A percentile compares a stretch with the other conserved stretches of the same genome.
phyloP scores from a whole-genome alignment of 2,329 filamentous ascomycete genomes.

The Botrytis paeoniae region DNA sequence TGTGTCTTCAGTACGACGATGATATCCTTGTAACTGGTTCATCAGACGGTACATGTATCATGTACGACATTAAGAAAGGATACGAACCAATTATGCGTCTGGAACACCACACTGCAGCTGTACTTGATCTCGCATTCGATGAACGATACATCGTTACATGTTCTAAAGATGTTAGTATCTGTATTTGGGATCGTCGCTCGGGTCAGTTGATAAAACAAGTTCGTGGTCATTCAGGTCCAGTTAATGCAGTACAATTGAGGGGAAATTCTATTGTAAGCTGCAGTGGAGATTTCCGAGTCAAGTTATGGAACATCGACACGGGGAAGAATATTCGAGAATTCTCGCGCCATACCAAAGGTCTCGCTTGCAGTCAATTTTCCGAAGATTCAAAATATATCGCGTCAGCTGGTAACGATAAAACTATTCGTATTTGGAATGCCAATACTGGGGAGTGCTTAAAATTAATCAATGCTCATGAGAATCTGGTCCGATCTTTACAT shows the following conservation, averaged over 20 bases:
- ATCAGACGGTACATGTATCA: slow-evolving; percentile 85
- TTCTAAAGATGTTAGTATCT: slow-evolving; percentile 92
- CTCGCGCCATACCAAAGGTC: slow-evolving; percentile 81
- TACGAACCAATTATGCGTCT: slow-evolving; percentile 80
- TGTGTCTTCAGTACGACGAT: slow-evolving; percentile 93
- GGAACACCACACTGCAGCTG: slow-evolving; percentile 75
- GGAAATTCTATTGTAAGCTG: slow-evolving; percentile 92
- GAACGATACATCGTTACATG: slow-evolving; percentile 91
- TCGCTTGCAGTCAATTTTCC: slow-evolving; percentile 94
- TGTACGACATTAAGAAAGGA: slow-evolving; percentile 78
- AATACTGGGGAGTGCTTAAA: slow-evolving; percentile 81
- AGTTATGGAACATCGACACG: slow-evolving; percentile 91
- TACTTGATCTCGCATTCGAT: slow-evolving; percentile 92
- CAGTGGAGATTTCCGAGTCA: slow-evolving; percentile 88
- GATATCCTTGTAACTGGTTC: slow-evolving; percentile 92
- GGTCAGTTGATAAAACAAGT: slow-evolving; percentile 74
- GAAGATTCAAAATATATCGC: slow-evolving; percentile 93
- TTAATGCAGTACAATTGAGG: slow-evolving; percentile 93
- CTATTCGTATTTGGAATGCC: slow-evolving; percentile 94
- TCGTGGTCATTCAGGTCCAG: slow-evolving; percentile 81
- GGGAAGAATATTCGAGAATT: slow-evolving; percentile 90
- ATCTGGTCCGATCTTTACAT: slow-evolving; percentile 85
- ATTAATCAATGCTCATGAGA: slow-evolving; percentile 77
- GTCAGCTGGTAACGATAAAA: slow-evolving; percentile 90
- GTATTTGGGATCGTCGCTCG: slow-evolving; percentile 86